phyloP scores from a whole-genome alignment of 257 asterid species.

The Prunella vulgaris region DNA sequence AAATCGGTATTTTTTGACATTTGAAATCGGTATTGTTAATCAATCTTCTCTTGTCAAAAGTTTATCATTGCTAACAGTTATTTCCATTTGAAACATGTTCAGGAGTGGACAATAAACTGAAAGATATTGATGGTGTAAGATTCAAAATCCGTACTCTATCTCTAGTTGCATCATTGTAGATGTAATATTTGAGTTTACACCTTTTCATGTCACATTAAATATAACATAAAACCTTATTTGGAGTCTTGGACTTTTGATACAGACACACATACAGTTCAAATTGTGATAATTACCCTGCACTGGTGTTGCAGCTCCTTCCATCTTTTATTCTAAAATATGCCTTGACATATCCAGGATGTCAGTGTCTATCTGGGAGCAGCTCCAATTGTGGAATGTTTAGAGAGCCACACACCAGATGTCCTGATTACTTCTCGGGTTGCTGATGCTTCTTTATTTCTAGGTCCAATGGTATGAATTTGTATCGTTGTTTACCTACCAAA shows the following conservation, averaged over 20 bases:
- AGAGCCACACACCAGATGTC: constrained; percentile 68
- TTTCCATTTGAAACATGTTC: constrained; percentile 27
- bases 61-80: constrained; percentile 3
- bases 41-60: constrained; percentile 14
- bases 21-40: constrained; percentile 2
- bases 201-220: not conserved
- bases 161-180: constrained; percentile 18
- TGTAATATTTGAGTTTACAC: constrained; percentile 3
- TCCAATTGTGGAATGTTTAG: constrained; percentile 88
- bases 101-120: constrained; percentile 57
- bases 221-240: not conserved
- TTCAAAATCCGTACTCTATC: constrained; percentile 32
- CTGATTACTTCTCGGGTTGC: constrained; percentile 95
- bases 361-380: constrained; percentile 97
- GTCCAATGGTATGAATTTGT: constrained; percentile 68
- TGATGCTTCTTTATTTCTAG: constrained; percentile 92
- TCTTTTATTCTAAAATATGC: not conserved
- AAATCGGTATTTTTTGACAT: constrained; percentile 45
- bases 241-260: not conserved
- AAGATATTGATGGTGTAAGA: constrained; percentile 69
- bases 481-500: not conserved
- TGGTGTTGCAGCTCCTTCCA: constrained; percentile 6
- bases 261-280: not conserved
- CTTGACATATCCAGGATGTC: constrained; percentile 48
- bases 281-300: not conserved